These are phyloP conservation scores for Fusarium virguliforme DNA, from an alignment of 2,329 filamentous ascomycete species.

Conservation along the genomic window DNA sequence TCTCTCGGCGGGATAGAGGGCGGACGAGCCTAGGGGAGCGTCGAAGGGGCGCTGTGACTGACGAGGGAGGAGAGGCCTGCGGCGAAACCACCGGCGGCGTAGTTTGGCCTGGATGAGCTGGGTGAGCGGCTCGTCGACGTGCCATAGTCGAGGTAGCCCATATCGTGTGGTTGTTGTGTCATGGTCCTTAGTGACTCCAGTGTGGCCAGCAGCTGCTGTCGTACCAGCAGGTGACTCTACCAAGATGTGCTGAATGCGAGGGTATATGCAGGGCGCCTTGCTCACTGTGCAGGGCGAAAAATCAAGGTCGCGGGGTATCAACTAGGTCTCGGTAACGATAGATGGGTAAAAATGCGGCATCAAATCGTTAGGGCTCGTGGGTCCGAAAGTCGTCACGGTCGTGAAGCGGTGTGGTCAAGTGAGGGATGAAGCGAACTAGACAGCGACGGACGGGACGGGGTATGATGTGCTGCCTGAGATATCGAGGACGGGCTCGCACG, in stretches of 20 bases:
- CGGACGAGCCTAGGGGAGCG: slow-evolving; percentile 73
- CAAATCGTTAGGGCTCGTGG: slow-evolving; percentile 44
- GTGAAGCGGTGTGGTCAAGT: slow-evolving; percentile 45
- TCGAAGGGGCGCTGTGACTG: slow-evolving; percentile 84
- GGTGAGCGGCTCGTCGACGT: slow-evolving; percentile 75
- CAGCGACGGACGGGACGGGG: slow-evolving; percentile 12
- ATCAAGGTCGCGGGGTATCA: slow-evolving; percentile 28
- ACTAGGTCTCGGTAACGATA: slow-evolving; percentile 25
- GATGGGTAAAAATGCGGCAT: slow-evolving; percentile 43
- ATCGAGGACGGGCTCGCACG: slow-evolving; percentile 11
- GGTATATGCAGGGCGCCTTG: slow-evolving; percentile 16
- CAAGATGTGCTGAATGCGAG: slow-evolving; percentile 13
- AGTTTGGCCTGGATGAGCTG: slow-evolving; percentile 76
- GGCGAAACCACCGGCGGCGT: slow-evolving; percentile 67
- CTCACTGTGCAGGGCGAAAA: slow-evolving; percentile 16
- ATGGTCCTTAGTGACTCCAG: slow-evolving; percentile 52
- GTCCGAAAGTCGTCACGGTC: slow-evolving; percentile 41
- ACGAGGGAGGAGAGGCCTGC: slow-evolving; percentile 61
- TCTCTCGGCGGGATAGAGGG: slow-evolving; percentile 81
- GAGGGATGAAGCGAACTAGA: slow-evolving; percentile 22
- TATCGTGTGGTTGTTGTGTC: slow-evolving; percentile 71
- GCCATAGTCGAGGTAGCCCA: slow-evolving; percentile 80
- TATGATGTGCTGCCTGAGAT: slow-evolving; percentile 28
- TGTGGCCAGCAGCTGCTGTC: slow-evolving; percentile 46
- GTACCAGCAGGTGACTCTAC: slow-evolving; percentile 44